phyloP scores from a whole-genome alignment of 257 asterid genomes.

The Buddleja alternifolia region DNA sequence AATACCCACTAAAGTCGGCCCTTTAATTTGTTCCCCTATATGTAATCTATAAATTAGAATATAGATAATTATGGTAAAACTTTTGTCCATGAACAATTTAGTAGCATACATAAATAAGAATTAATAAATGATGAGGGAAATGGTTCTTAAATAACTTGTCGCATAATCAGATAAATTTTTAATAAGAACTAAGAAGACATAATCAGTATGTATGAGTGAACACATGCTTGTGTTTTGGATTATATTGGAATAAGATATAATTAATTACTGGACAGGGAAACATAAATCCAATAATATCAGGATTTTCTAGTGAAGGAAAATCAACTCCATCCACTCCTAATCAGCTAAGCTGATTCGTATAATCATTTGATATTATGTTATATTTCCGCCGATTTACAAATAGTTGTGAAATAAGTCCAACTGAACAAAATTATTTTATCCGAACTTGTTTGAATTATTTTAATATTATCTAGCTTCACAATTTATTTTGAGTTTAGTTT shows the following conservation, averaged over 20 bases:
- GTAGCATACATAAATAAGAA: not conserved
- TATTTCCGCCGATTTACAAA: too few species aligned
- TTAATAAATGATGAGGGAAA: not conserved
- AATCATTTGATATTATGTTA: too few species aligned
- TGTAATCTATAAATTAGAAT: not conserved
- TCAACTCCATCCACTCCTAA: too few species aligned
- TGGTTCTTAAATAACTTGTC: too few species aligned
- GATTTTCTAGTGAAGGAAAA: not conserved
- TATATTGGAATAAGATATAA: constrained; percentile 1
- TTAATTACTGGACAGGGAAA: not conserved
- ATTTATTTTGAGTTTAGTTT: too few species aligned
- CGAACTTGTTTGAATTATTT: too few species aligned
- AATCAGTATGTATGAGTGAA: not conserved
- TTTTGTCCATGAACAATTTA: constrained; percentile 1
- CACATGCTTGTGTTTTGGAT: constrained; percentile 12
- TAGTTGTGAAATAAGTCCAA: too few species aligned
- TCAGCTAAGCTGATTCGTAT: too few species aligned
- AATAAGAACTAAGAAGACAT: too few species aligned
- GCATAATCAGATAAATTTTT: not conserved
- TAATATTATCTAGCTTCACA: too few species aligned
- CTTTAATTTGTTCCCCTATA: constrained; percentile 17
- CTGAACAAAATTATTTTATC: too few species aligned
- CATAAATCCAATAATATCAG: not conserved
- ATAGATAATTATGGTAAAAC: not conserved
- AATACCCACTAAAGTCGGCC: constrained; percentile 6